Evolutionary conservation across 2,329 filamentous ascomycete species (phyloP).

Genomic region (Sclerotinia subarctica): DNA sequence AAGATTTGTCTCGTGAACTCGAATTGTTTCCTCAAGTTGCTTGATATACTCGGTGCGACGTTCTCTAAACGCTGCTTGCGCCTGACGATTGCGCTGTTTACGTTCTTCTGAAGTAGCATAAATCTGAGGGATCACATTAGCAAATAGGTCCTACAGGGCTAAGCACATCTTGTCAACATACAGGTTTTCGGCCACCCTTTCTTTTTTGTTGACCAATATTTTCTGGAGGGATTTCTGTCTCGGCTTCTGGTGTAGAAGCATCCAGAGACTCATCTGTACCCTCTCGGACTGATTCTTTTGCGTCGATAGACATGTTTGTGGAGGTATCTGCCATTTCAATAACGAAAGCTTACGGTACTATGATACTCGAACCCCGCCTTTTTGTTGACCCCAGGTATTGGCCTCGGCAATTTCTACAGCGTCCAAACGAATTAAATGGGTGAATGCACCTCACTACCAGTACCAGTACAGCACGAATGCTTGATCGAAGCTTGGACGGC

Average conservation of each 20-base stretch:
- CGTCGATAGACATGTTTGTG: constrained; percentile 63
- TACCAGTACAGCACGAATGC: constrained; percentile 16
- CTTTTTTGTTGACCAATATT: constrained; percentile 72
- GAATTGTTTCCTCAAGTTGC: constrained; percentile 95
- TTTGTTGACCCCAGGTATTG: constrained; percentile 15
- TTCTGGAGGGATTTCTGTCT: constrained; percentile 43
- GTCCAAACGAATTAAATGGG: constrained; percentile 17
- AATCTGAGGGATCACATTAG: constrained; percentile 57
- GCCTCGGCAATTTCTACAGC: constrained; percentile 18
- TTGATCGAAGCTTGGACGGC: constrained; percentile 19
- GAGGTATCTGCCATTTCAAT: constrained; percentile 21
- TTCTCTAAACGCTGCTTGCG: constrained; percentile 95
- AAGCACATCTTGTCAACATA: constrained; percentile 48
- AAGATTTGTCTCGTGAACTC: constrained; percentile 91
- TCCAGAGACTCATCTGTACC: constrained; percentile 60
- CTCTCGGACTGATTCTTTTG: constrained; percentile 55
- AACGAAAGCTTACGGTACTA: background rate
- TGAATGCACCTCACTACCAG: background rate
- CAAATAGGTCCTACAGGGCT: constrained; percentile 18
- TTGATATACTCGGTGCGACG: constrained; percentile 98
- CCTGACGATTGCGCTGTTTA: constrained; percentile 95
- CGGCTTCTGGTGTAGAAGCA: constrained; percentile 54
- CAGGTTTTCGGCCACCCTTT: constrained; percentile 96
- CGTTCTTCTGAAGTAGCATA: constrained; percentile 98
- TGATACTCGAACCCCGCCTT: constrained; percentile 7